Base-by-base conservation (phyloP, 345 rosid species). In the Ceriops tagal region DNA sequence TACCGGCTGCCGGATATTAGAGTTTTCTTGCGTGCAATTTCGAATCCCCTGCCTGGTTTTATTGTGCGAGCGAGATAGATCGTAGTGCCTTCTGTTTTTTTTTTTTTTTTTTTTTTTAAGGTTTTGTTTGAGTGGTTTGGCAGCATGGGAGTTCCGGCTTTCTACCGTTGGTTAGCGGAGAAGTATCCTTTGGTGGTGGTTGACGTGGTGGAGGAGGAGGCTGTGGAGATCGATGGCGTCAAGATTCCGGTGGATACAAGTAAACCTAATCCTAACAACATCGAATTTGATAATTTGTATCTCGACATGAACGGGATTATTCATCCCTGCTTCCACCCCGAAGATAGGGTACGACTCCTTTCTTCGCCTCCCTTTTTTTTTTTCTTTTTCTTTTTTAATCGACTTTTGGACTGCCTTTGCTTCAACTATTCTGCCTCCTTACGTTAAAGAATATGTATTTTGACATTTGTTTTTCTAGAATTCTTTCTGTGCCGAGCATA, bases 231-330 rank as follows among this genome's bases (percentile, higher is more conserved):
- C 67, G 84, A 85, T 19, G 93, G 88, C 63, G 86, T 78, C 67
- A 71, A 78, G 66, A 73, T 92, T 69, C 96, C 98, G 3, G 89
- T 95, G 60, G 90, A 95, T 71, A 84, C 98, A 10, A 92, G 97
- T 64, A 81, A 79, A 72, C 87, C 90, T 62, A 92, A 90, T 65
- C 97, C 99, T 10, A 95, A 92, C 72, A 73, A 75, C n/a, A 20
- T 87, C 58, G 98, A 95, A 73, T 95, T 75, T 68, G 99, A 95
- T 65, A 92, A 92, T 79, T 79, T 95, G 27, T 95, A 92, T 79
- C 99, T 95, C 83, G 99, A 95, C 53, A 95, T 92, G 99, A 95
- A 95, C 77, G 96, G 96, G 84, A 95, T 95, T 71, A 89, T 95
- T 58, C 99, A 95, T 52, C 99, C 99, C 5, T 95, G 99, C 75